Conservation (phyloP, 805 yeast species). For the Ascoidea asiatica region DNA sequence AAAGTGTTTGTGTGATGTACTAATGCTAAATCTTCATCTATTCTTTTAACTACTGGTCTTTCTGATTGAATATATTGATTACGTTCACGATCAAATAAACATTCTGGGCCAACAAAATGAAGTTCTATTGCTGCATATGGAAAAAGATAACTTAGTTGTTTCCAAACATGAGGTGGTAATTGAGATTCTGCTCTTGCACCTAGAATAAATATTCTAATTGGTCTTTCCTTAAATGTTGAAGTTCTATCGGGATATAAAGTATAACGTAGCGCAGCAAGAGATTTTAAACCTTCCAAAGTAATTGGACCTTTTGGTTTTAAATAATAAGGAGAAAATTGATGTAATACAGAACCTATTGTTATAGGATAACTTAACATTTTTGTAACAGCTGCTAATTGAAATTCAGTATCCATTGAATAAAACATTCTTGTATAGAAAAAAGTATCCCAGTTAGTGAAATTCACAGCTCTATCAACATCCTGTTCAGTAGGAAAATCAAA, state of each 20-base stretch:
- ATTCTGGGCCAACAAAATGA: constrained; percentile 91
- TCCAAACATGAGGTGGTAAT: constrained; percentile 92
- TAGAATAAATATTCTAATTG: constrained; percentile 76
- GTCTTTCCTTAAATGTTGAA: constrained; percentile 62
- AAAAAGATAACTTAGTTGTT: constrained; percentile 74
- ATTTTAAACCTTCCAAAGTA: constrained; percentile 84
- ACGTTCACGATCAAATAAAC: constrained; percentile 61
- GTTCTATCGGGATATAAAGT: constrained; percentile 68
- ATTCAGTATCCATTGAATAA: constrained; percentile 93
- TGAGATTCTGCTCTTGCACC: constrained; percentile 92
- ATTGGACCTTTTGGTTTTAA: constrained; percentile 77
- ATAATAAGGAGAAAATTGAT: constrained; percentile 75
- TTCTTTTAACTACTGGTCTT: constrained; percentile 57
- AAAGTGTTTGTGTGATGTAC: constrained; percentile 84
- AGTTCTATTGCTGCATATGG: constrained; percentile 76
- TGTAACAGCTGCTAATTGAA: constrained; percentile 88
- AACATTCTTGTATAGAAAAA: constrained; percentile 87
- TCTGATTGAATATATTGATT: constrained; percentile 42
- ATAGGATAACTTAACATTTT: constrained; percentile 89
- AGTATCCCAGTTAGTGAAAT: constrained; percentile 82
- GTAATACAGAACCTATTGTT: constrained; percentile 74
- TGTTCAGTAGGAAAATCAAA: constrained; percentile 83
- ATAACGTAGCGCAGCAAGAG: constrained; percentile 84
- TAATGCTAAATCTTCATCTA: constrained; percentile 61
- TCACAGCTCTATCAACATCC: constrained; percentile 60